Base-by-base conservation (phyloP, 2,329 filamentous ascomycete genomes). In the Pseudodiploospora longispora region DNA sequence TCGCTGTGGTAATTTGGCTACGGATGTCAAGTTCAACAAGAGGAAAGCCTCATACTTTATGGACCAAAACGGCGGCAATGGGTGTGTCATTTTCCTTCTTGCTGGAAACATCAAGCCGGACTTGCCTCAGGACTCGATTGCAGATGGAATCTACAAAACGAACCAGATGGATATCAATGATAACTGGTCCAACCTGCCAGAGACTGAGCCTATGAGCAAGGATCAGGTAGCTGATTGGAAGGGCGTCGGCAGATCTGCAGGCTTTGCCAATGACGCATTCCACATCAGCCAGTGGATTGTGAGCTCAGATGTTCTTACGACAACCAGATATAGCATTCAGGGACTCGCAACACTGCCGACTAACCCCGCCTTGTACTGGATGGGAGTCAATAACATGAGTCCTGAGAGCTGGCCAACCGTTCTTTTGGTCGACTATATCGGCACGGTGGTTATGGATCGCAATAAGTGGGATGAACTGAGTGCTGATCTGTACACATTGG, bases 291-390 rank as follows among this genome's bases (percentile, higher is more conserved):
- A 64, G 51, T 64, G 59, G 60, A 50, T 63, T 38, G 51, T 58
- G 38, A 62, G 53, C 27, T 59, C 52, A 3, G 49, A 55, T 42
- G 41, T 52, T 9, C 10, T 60, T 29, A 55, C 52, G 6, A 54
- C 57, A 28, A 59, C 59, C 4, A 43, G 53, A 0, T 47, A 59
- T 12, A 52, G 47, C 10, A 50, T 59, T 34, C 53, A 65, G 45
- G 47, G 46, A 27, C 55, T 62, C 31, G 62, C 57, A n/a, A 51
- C 62, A 4, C 44, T 59, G 19, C 54, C 56, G 8, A 60, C 59
- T 10, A 64, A 64, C 43, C 62, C 61, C 4, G 48, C 61, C 4
- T 47, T 65, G n/a, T 65, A 65, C 51, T 61, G 55, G 55, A 55
- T 57, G 43, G 59, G 60, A 9, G 39, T 56, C 19, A 56, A 57